These are phyloP conservation scores for Umbelopsis sp. DNA, from an alignment of 371 early-diverging fungal genomes.

Conservation along the genomic window DNA sequence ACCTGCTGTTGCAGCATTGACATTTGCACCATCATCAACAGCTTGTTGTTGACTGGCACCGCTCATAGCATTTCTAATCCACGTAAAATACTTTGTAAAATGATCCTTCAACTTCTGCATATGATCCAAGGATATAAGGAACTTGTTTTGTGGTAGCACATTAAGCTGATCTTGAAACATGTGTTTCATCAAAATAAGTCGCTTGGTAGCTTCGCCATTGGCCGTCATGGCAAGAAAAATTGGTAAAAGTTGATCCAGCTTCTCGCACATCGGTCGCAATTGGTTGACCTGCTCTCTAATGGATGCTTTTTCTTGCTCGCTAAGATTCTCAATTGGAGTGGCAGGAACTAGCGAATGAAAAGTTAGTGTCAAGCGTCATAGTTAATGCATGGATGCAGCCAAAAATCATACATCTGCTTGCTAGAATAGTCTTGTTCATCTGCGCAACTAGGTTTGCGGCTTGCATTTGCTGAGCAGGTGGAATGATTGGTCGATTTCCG, in stretches of 20 bases:
- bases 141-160: constrained; percentile 47
- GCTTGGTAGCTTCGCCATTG: constrained; percentile 49
- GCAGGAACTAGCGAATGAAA: constrained; percentile 31
- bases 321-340: constrained; percentile 34
- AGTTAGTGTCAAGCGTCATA: neutral
- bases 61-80: constrained; percentile 43
- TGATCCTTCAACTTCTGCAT: constrained; percentile 53
- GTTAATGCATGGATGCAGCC: neutral
- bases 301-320: constrained; percentile 49
- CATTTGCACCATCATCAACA: neutral
- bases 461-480: constrained; percentile 12
- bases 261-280: constrained; percentile 53
- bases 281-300: constrained; percentile 44
- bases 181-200: constrained; percentile 61
- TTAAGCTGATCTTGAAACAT: constrained; percentile 65
- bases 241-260: constrained; percentile 48
- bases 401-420: constrained; percentile 15
- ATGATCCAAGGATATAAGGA: constrained; percentile 48
- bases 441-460: constrained; percentile 12
- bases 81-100: constrained; percentile 53
- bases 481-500: neutral
- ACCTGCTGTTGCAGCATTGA: constrained; percentile 3
- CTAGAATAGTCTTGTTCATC: constrained; percentile 1
- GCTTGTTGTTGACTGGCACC: constrained; percentile 26
- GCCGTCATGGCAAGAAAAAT: constrained; percentile 45